These are phyloP conservation scores for Hypomyces perniciosus DNA, from an alignment of 2,329 filamentous ascomycete genomes.

Conservation along the genomic window DNA sequence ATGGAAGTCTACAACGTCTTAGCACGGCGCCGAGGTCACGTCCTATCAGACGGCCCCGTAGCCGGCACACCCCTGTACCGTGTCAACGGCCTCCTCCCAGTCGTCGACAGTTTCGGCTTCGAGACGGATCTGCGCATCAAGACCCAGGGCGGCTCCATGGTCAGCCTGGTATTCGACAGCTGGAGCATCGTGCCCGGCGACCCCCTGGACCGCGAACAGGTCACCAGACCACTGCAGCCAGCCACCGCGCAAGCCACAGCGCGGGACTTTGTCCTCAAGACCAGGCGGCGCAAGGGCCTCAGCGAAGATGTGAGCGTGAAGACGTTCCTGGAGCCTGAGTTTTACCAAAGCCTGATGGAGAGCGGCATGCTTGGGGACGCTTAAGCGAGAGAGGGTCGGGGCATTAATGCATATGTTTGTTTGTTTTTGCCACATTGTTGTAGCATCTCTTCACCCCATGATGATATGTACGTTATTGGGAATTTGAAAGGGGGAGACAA, in stretches of 20 bases:
- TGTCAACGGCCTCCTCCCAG: slow-evolving; percentile 84
- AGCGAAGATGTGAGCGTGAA: slow-evolving; percentile 94
- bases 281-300: slow-evolving; percentile 82
- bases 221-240: slow-evolving; percentile 77
- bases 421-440: not conserved
- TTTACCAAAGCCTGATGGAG: slow-evolving; percentile 82
- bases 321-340: slow-evolving; percentile 92
- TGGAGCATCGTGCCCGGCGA: slow-evolving; percentile 97
- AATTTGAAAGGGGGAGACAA: not conserved
- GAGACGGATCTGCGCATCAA: slow-evolving; percentile 96
- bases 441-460: not conserved
- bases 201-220: slow-evolving; percentile 81
- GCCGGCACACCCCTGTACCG: slow-evolving; percentile 91
- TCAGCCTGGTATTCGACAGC: slow-evolving; percentile 88
- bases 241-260: slow-evolving; percentile 84
- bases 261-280: slow-evolving; percentile 95
- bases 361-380: slow-evolving; percentile 71
- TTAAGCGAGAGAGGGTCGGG: slow-evolving; percentile 13
- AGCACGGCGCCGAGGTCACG: slow-evolving; percentile 81
- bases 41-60: slow-evolving; percentile 88
- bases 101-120: slow-evolving; percentile 96
- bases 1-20: slow-evolving; percentile 88
- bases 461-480: not conserved
- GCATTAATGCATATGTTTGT: not conserved
- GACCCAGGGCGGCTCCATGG: slow-evolving; percentile 85